Percentiles rank a stretch among this genome's conserved stretches.
These are phyloP conservation scores for Graphiopsis chlorocephala DNA, from an alignment of 2,329 filamentous ascomycete species.

Conservation along the genomic window DNA sequence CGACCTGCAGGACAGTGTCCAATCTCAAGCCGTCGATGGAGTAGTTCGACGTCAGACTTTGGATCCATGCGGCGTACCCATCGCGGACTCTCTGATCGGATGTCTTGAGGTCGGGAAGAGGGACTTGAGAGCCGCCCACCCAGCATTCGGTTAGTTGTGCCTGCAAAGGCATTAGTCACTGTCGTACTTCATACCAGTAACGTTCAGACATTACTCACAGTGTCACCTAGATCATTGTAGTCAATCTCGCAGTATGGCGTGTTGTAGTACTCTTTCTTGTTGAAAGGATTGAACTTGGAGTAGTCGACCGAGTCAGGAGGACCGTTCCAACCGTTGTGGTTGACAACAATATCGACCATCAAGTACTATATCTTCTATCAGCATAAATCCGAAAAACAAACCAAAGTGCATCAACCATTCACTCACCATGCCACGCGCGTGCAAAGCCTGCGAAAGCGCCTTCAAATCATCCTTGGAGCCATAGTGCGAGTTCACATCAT, in stretches of 20 bases:
- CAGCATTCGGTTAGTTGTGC: slow-evolving; percentile 49
- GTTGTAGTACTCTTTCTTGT: slow-evolving; percentile 46
- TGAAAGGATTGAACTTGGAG: slow-evolving; percentile 40
- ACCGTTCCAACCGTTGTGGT: slow-evolving; percentile 38
- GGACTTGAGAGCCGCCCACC: slow-evolving; percentile 53
- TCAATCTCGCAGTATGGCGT: slow-evolving; percentile 54
- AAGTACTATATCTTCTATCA: slow-evolving; percentile 31
- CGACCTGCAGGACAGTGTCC: slow-evolving; percentile 49
- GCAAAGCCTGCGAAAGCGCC: slow-evolving; percentile 34
- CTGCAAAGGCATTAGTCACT: slow-evolving; percentile 18
- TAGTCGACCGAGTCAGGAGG: slow-evolving; percentile 31
- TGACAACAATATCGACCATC: slow-evolving; percentile 40
- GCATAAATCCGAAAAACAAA: neutral
- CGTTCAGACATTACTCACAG: slow-evolving; percentile 19
- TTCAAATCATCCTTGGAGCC: slow-evolving; percentile 38
- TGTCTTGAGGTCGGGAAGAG: slow-evolving; percentile 63
- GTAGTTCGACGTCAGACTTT: slow-evolving; percentile 57
- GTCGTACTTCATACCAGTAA: neutral
- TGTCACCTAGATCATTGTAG: slow-evolving; percentile 45
- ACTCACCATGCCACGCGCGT: slow-evolving; percentile 37
- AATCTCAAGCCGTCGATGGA: slow-evolving; percentile 56
- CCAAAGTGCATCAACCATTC: neutral
- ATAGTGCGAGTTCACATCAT: slow-evolving; percentile 39
- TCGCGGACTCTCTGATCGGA: slow-evolving; percentile 48
- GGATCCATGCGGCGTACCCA: slow-evolving; percentile 60